Conservation (phyloP, 2,329 filamentous ascomycete species). For the Tolypocladium tundrense region DNA sequence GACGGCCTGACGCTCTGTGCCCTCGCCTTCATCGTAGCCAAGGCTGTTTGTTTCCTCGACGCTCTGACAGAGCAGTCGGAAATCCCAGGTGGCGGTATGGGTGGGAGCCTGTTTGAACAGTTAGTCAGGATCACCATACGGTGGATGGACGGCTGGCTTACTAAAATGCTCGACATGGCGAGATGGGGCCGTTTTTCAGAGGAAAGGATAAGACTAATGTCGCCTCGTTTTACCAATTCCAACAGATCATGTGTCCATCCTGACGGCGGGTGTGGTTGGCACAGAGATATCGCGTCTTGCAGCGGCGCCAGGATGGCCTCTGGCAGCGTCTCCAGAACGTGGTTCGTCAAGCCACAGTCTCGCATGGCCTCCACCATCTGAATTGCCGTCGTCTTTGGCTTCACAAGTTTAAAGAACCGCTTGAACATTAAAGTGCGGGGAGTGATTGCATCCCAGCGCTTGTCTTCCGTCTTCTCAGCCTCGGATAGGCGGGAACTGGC, state of each 20-base stretch:
- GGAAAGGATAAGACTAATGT: slow-evolving; percentile 59
- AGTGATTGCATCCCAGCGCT: slow-evolving; percentile 37
- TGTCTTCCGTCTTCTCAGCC: slow-evolving; percentile 23
- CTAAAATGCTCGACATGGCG: slow-evolving; percentile 28
- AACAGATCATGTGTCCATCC: slow-evolving; percentile 65
- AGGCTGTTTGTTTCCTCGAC: slow-evolving; percentile 49
- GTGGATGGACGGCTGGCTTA: slow-evolving; percentile 16
- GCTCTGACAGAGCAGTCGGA: slow-evolving; percentile 64
- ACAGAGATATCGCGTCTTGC: slow-evolving; percentile 74
- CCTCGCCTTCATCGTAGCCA: slow-evolving; percentile 67
- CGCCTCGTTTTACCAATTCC: slow-evolving; percentile 68
- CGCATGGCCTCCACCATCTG: slow-evolving; percentile 67
- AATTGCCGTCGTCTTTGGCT: slow-evolving; percentile 37
- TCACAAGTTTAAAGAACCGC: slow-evolving; percentile 52
- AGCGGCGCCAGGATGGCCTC: slow-evolving; percentile 74
- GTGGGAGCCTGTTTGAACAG: slow-evolving; percentile 38
- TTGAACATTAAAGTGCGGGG: slow-evolving; percentile 63
- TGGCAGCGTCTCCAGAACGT: slow-evolving; percentile 71
- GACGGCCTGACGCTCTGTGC: slow-evolving; percentile 72
- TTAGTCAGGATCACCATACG: background rate
- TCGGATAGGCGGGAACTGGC: slow-evolving; percentile 23
- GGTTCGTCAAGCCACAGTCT: slow-evolving; percentile 53
- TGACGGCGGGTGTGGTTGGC: slow-evolving; percentile 70
- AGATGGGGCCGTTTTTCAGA: slow-evolving; percentile 21
- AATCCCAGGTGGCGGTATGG: slow-evolving; percentile 61